Conservation (phyloP, 2,329 filamentous ascomycete genomes). For the Sporothrix variecibatus region DNA sequence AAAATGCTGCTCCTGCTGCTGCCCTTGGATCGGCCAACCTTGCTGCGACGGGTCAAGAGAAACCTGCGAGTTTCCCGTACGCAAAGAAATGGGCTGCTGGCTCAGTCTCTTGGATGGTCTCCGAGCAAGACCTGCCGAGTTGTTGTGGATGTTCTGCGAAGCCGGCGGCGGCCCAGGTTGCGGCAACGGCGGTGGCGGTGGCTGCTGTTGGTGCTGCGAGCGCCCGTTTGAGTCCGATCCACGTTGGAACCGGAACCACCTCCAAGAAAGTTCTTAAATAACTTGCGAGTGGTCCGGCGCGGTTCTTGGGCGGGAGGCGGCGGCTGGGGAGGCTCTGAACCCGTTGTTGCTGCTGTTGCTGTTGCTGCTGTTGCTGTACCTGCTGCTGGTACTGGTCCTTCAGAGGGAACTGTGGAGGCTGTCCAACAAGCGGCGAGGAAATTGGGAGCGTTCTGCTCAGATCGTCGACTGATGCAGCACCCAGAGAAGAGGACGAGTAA, state of each 20-base stretch:
- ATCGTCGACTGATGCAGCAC: constrained; percentile 46
- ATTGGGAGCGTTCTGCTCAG: constrained; percentile 38
- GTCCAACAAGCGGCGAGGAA: constrained; percentile 35
- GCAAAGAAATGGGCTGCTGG: constrained; percentile 47
- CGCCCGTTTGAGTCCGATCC: constrained; percentile 35
- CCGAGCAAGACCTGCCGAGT: constrained; percentile 51
- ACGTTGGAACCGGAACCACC: constrained; percentile 41
- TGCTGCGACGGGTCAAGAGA: constrained; percentile 40
- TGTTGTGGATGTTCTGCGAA: constrained; percentile 49
- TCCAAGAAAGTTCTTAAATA: constrained; percentile 57
- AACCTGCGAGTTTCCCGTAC: constrained; percentile 45
- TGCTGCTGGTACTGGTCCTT: constrained; percentile 33
- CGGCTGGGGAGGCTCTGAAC: constrained; percentile 26
- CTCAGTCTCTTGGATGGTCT: constrained; percentile 61
- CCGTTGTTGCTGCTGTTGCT: constrained; percentile 32
- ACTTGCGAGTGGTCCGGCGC: constrained; percentile 54
- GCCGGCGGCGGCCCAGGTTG: constrained; percentile 26
- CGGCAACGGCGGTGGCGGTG: constrained; percentile 20
- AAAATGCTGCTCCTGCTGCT: constrained; percentile 25
- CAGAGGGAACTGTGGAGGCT: constrained; percentile 29
- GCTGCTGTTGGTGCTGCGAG: constrained; percentile 31
- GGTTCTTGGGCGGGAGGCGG: constrained; percentile 41
- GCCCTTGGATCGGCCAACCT: constrained; percentile 38
- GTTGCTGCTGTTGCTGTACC: constrained; percentile 35
- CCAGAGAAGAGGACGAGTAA: constrained; percentile 39